These are phyloP conservation scores for Pistacia atlantica DNA, from an alignment of 345 rosid genomes.

Conservation along the genomic window DNA sequence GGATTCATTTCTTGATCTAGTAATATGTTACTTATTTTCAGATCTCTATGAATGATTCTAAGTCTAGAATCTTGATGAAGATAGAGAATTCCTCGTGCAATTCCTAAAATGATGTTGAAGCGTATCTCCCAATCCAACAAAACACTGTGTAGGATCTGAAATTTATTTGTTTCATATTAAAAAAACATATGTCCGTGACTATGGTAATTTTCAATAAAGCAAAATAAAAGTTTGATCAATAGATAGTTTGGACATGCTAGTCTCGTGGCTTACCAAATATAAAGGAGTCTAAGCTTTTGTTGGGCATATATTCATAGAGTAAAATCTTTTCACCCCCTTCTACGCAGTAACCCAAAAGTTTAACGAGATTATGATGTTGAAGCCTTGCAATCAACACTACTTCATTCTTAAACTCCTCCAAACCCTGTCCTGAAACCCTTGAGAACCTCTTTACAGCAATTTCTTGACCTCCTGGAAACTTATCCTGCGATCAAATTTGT, in stretches of 20 bases:
- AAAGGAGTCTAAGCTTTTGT: slow-evolving; percentile 60
- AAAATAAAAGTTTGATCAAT: no score
- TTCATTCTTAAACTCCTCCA: slow-evolving; percentile 62
- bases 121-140: slow-evolving; percentile 53
- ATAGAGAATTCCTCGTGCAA: slow-evolving; percentile 65
- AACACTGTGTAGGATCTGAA: slow-evolving; percentile 38
- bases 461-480: slow-evolving; percentile 48
- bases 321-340: slow-evolving; percentile 57
- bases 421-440: slow-evolving; percentile 60
- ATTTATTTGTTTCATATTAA: not conserved
- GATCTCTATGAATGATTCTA: slow-evolving; percentile 71
- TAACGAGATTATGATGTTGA: slow-evolving; percentile 73
- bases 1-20: slow-evolving; percentile 73
- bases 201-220: no score
- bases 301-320: slow-evolving; percentile 60
- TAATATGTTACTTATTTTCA: slow-evolving; percentile 61
- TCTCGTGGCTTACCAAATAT: slow-evolving; percentile 45
- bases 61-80: slow-evolving; percentile 77
- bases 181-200: not conserved
- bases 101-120: slow-evolving; percentile 54
- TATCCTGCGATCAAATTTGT: slow-evolving; percentile 34
- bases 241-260: no score
- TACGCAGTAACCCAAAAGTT: slow-evolving; percentile 65
- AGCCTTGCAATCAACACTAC: slow-evolving; percentile 62
- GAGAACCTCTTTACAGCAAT: slow-evolving; percentile 67